Evolutionary conservation across 352 stramenopile species (phyloP), one percentile per base, ranked within the genome.

Genomic region (Aphanomyces astaci): DNA sequence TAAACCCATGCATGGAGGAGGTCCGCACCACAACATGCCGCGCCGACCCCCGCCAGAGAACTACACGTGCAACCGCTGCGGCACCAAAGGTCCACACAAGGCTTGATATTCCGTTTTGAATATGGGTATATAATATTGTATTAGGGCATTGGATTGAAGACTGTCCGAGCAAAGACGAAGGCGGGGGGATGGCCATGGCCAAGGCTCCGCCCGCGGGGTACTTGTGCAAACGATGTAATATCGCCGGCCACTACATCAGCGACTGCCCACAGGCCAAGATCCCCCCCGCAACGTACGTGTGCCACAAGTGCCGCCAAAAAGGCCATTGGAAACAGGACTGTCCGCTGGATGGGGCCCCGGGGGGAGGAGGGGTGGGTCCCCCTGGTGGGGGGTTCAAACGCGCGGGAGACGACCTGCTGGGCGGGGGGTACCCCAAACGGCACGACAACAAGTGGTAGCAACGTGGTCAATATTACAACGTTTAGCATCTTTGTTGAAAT

Each of bases 321-420:
- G 86, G 86, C 27, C 86, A 94, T 64, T 94, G 86, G 86, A 94
- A 94, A 72, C 84, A 92, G 60, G 86, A 94, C 62, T 94, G 86
- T 40, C 86, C 86, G 0, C 82, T 92, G 76, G 86, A 94, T 64
- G 19, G 48, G 22, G 48, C 17, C 19, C 10, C 10, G 17, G 48
- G 25, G 9, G 25, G 48, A 13, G 19, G 19, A 28, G 48, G 48
- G 17, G 39, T 9, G 9, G 39, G 39, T 46, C 9, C 9, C 39
- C 9, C 9, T 46, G 39, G 39, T 17, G 39, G 39, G 9, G 39
- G 39, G 9, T 46, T 17, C 39, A 46, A 46, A 17, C 39, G 39
- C 9, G 39, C 9, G 9, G 39, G 39, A 46, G 39, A 46, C 17
- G 39, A 46, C 39, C 9, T 46, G 39, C 9, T 9, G 9, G 39